Conservation (phyloP, 176 grass and related monocot species). For the Oryza glumipatula region DNA sequence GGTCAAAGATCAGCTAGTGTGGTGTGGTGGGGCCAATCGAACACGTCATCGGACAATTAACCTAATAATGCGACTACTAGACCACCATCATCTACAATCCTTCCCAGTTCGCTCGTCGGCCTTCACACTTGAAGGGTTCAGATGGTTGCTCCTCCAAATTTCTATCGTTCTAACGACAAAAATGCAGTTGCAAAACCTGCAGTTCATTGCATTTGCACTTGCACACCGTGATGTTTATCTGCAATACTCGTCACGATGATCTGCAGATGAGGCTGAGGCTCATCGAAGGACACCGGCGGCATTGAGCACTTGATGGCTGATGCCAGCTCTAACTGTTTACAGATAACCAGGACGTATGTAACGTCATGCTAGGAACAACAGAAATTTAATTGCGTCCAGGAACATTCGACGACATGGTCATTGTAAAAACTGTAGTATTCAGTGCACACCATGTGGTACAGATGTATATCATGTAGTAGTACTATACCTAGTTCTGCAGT, state of each 20-base stretch:
- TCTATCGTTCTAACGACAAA: background rate
- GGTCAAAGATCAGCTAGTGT: background rate
- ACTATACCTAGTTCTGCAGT: background rate
- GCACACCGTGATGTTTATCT: background rate
- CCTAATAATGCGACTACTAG: background rate
- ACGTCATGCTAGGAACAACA: background rate
- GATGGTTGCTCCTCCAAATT: background rate
- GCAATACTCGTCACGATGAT: background rate
- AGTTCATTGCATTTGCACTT: background rate
- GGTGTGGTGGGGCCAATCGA: background rate
- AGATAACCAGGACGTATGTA: background rate
- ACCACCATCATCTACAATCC: background rate
- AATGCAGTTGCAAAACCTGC: background rate
- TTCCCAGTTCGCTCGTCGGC: background rate
- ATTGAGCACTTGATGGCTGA: background rate
- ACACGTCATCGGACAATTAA: slow-evolving; percentile 4
- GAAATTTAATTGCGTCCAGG: background rate
- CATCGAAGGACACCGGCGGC: background rate
- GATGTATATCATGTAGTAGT: background rate
- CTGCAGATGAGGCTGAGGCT: background rate
- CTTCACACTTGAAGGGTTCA: background rate
- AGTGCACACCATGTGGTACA: background rate
- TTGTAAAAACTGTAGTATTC: background rate
- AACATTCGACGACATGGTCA: background rate
- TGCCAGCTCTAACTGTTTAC: background rate